These are phyloP conservation scores for Lasiodiplodia theobromae DNA, from an alignment of 2,329 filamentous ascomycete genomes.

Conservation along the genomic window DNA sequence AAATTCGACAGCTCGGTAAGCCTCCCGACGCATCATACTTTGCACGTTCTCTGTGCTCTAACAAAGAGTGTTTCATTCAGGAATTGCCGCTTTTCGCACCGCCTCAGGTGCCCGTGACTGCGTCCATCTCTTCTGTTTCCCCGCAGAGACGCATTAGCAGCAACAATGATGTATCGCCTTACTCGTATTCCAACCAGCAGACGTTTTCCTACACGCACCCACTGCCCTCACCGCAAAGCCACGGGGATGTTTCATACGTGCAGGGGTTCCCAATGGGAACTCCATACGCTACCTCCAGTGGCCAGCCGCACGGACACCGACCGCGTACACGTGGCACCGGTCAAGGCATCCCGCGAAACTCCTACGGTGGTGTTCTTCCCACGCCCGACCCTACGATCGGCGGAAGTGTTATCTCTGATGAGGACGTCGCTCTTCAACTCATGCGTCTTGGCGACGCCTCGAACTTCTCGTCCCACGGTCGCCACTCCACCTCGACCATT, in stretches of 20 bases:
- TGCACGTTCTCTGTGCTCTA: conserved; percentile 30
- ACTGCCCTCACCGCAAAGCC: conserved; percentile 84
- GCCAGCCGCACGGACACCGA: conserved; percentile 42
- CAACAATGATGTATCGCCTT: conserved; percentile 75
- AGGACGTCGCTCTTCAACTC: conserved; percentile 95
- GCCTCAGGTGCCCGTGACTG: conserved; percentile 77
- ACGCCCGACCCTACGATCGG: conserved; percentile 97
- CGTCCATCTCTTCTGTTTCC: conserved; percentile 97
- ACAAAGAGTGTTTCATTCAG: conserved; percentile 57
- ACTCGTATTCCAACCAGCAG: conserved; percentile 76
- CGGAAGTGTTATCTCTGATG: conserved; percentile 90
- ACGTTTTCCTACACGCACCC: conserved; percentile 79
- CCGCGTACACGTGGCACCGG: conserved; percentile 45
- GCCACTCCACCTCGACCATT: conserved; percentile 89
- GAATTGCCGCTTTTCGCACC: conserved; percentile 95
- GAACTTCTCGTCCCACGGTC: conserved; percentile 84
- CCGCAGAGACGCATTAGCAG: conserved; percentile 82
- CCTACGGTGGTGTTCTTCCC: conserved; percentile 62
- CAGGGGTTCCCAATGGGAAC: conserved; percentile 43
- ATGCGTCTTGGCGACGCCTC: conserved; percentile 95
- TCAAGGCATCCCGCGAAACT: conserved; percentile 51
- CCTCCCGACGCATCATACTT: conserved; percentile 36
- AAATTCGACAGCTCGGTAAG: conserved; percentile 98
- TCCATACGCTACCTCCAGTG: conserved; percentile 46
- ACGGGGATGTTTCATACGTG: conserved; percentile 52